Percentiles rank a stretch among this genome's conserved stretches.
Evolutionary conservation across 305 asterid species (phyloP).

Genomic region (Fraxinus baroniana): DNA sequence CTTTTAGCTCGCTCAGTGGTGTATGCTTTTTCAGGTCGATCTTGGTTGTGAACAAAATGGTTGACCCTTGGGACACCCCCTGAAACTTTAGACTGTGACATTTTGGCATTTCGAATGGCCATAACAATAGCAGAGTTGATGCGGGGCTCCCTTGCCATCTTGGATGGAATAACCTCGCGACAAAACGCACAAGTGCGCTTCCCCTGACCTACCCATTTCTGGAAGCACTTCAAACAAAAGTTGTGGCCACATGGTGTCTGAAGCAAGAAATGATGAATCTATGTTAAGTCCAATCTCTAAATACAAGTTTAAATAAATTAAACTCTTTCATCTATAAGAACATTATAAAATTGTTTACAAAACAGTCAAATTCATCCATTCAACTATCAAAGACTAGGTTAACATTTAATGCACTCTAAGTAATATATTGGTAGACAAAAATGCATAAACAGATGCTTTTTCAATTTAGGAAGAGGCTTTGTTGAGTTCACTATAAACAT

Average conservation of each 20-base stretch:
- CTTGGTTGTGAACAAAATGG: slow-evolving; percentile 71
- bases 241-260: slow-evolving; percentile 98
- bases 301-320: neutral
- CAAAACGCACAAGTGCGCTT: slow-evolving; percentile 75
- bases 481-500: neutral
- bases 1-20: slow-evolving; percentile 78
- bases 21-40: slow-evolving; percentile 86
- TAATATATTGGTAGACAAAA: neutral
- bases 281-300: neutral
- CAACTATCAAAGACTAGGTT: neutral
- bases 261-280: slow-evolving; percentile 17
- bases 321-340: neutral
- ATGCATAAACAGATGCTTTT: neutral
- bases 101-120: slow-evolving; percentile 77
- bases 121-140: slow-evolving; percentile 76
- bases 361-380: neutral
- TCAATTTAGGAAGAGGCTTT: neutral
- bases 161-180: slow-evolving; percentile 56
- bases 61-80: slow-evolving; percentile 48
- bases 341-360: neutral
- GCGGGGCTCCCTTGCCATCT: slow-evolving; percentile 81
- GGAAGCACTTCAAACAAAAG: slow-evolving; percentile 85
- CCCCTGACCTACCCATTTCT: slow-evolving; percentile 57
- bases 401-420: neutral
- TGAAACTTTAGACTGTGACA: slow-evolving; percentile 39